Evolutionary conservation across 148 eudicot genomes (phyloP).

Genomic region (Chenopodium suecicum): DNA sequence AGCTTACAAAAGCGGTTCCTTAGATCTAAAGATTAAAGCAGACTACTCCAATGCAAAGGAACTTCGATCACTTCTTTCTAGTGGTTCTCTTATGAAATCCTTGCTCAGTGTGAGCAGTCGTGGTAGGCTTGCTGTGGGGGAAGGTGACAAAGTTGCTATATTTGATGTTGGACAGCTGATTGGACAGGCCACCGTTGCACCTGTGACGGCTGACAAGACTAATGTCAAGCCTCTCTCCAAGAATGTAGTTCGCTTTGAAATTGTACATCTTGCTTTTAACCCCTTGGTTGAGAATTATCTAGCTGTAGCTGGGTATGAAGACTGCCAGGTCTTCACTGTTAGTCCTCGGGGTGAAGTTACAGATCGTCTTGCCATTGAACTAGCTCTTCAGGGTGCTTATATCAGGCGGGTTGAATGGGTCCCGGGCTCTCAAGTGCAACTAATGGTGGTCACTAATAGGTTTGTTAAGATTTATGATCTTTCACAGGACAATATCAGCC

Average conservation of each 20-base stretch:
- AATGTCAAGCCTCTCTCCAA: slow-evolving; percentile 96
- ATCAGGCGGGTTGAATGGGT: slow-evolving; percentile 95
- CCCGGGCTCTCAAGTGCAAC: slow-evolving; percentile 97
- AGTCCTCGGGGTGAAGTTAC: slow-evolving; percentile 97
- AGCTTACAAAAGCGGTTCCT: slow-evolving; percentile 95
- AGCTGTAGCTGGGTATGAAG: slow-evolving; percentile 97
- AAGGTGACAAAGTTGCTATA: slow-evolving; percentile 97
- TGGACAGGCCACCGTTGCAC: slow-evolving; percentile 94
- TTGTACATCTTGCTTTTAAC: slow-evolving; percentile 88
- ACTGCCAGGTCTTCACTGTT: slow-evolving; percentile 95
- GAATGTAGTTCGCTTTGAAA: slow-evolving; percentile 96
- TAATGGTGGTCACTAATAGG: slow-evolving; percentile 91
- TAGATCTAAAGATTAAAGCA: slow-evolving; percentile 93
- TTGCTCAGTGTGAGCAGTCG: slow-evolving; percentile 88
- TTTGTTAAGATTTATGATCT: slow-evolving; percentile 97
- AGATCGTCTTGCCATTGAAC: slow-evolving; percentile 95
- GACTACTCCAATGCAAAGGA: slow-evolving; percentile 97
- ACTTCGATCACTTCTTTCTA: slow-evolving; percentile 77
- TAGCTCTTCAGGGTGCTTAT: slow-evolving; percentile 98
- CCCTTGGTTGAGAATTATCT: slow-evolving; percentile 90
- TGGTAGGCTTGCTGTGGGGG: slow-evolving; percentile 99
- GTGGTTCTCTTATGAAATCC: slow-evolving; percentile 93
- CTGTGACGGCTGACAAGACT: slow-evolving; percentile 96
- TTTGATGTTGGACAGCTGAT: slow-evolving; percentile 98
- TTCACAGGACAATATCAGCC: slow-evolving; percentile 96